Base-by-base conservation (phyloP, 106 monocot species). In the Platanthera guangdongensis region DNA sequence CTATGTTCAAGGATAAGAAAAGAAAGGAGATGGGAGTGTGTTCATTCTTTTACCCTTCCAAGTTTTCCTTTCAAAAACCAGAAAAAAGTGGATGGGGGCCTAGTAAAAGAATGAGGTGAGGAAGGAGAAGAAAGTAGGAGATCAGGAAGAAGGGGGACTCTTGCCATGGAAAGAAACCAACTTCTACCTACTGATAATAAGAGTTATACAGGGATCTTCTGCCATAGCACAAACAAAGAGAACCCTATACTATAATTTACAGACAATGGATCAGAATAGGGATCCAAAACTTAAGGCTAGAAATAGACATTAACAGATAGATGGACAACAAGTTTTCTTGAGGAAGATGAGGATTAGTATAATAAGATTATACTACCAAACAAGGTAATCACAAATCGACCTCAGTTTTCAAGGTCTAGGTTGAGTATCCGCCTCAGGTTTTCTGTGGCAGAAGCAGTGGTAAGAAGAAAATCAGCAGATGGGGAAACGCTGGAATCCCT, bases 71-170 rank as follows among this genome's bases (percentile, higher is more conserved):
- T 76, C 48, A 45, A 59, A 78, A 81, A 68, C 73, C 63, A 70
- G 75, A 70, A 81, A 75, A 75, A 82, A 63, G 13, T 73, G 86
- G 16, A 75, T 80, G 80, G 86, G 75, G 65, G 32, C 68, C 69
- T 9, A 21, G 65, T 46, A 53, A 57, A 69, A 72, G 69, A 76
- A 72, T 67, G 14, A 72, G 39, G 25, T 8, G 25, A n/a, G 28
- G 47, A 14, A 10, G n/a, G 9, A 69, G 55, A 47, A 39, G 14
- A 47, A 72, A 68, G 7, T 2, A 18, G 65, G 11, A 32, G 28
- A 65, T 9, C 25, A 32, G 65, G 3, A 32, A 12, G 18, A 65
- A 12, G 9, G 11, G 32, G 18, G 48, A 11, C 52, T 68, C 72
- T 14, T 77, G 68, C 47, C 50, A 65, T 9, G 21, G 22, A 65